Base-by-base conservation (phyloP, 495 filamentous ascomycete genomes). In the Penicillium arizonense region DNA sequence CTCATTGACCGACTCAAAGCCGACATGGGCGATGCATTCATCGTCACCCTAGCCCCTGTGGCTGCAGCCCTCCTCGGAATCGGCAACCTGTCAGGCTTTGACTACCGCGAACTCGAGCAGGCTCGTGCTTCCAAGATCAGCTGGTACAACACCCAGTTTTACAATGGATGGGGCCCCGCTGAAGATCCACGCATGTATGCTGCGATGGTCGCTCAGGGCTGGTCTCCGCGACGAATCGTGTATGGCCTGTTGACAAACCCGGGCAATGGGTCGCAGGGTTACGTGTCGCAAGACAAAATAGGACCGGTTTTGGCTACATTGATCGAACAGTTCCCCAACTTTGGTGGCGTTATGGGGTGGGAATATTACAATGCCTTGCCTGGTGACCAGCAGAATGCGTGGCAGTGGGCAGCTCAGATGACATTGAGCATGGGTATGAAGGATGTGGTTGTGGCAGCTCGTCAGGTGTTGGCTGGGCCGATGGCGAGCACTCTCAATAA, bases 61-160 rank as follows among this genome's bases (percentile, higher is more conserved):
- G 90, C 90, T 0, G 77, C 83, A 1, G 90, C 87, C 5, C 65
- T 96, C 4, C 67, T 78, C 26, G 76, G 76, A 7, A 65, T 78
- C 23, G 72, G 73, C 1, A 82, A 91, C 59, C 71, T 95, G 0
- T 87, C 84, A 34, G 90, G 90, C 0, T 95, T 95, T 60, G 77
- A 83, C 51, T 93, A 95, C 65, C 68, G 75, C 4, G 68, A 74
- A 18, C 76, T 93, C 30, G 87, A 91, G 63, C 69, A 76, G 18
- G 75, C 79, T 69, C 76, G 86, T 7, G 87, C 86, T 4, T 59
- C 67, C 9, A 78, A 85, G 56, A 87, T 92, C 34, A 75, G 70
- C 14, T 95, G 89, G 82, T 94, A 94, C 59, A 94, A 94, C 53
- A 72, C 83, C 12, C 90, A 94, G 63, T 94, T 94, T 61, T 95